Conservation (phyloP, 768 basidiomycete genomes). For the Lactarius tabidus region DNA sequence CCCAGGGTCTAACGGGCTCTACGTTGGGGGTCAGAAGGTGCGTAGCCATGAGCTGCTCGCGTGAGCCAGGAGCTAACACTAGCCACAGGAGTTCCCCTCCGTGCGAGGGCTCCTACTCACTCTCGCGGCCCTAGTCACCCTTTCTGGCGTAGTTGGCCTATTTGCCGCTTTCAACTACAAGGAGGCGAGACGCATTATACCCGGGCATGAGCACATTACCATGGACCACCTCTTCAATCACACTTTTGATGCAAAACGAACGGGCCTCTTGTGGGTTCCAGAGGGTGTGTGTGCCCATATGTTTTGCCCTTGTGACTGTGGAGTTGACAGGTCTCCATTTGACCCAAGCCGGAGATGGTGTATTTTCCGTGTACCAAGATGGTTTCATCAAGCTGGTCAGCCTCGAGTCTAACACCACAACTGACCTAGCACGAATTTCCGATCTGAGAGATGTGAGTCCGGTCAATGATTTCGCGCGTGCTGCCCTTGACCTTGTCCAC, state of each 20-base stretch:
- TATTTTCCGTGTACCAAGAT: constrained; percentile 63
- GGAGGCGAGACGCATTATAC: constrained; percentile 46
- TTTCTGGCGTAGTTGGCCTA: constrained; percentile 69
- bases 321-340: constrained; percentile 13
- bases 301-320: constrained; percentile 2
- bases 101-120: constrained; percentile 59
- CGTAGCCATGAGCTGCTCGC: constrained; percentile 13
- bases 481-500: constrained; percentile 19
- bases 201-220: constrained; percentile 62
- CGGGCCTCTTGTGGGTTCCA: constrained; percentile 75
- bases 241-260: constrained; percentile 57
- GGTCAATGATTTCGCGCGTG: neutral
- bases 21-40: constrained; percentile 39
- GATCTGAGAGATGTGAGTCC: constrained; percentile 64
- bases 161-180: constrained; percentile 74
- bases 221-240: constrained; percentile 94
- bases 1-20: constrained; percentile 29
- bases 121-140: constrained; percentile 53
- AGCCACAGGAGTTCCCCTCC: constrained; percentile 44
- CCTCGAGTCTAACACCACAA: constrained; percentile 68
- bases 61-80: constrained; percentile 6
- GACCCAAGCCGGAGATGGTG: constrained; percentile 83
- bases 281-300: constrained; percentile 60
- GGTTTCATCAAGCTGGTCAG: constrained; percentile 77
- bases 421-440: constrained; percentile 48